A percentile compares a stretch with the other conserved stretches of the same genome.
These are phyloP conservation scores for Beauveria medogensis DNA, from an alignment of 2,329 filamentous ascomycete species.

Conservation along the genomic window DNA sequence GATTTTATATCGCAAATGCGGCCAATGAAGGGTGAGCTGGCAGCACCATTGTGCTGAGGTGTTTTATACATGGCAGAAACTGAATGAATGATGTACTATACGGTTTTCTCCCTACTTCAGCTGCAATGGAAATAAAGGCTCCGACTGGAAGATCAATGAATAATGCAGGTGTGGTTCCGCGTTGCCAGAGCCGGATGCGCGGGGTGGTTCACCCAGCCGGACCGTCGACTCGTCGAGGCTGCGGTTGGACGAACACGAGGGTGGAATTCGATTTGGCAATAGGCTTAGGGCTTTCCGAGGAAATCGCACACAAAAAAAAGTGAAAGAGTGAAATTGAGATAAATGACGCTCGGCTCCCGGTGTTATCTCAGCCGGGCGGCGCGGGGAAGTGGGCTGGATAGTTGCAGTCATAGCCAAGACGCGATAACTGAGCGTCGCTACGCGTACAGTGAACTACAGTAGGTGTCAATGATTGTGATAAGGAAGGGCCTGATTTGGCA, in stretches of 20 bases:
- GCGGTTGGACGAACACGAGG: neutral
- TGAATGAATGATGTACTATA: neutral
- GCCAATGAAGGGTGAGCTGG: neutral
- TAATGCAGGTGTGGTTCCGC: neutral
- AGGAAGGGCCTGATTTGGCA: neutral
- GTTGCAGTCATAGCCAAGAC: neutral
- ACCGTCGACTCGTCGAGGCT: neutral
- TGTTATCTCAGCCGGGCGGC: constrained; percentile 1
- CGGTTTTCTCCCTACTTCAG: neutral
- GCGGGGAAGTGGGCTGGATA: constrained; percentile 8
- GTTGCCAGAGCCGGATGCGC: neutral
- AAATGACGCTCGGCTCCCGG: neutral
- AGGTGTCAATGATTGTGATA: neutral
- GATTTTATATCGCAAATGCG: neutral
- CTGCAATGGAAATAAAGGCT: neutral
- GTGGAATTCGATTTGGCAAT: neutral
- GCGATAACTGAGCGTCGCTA: neutral
- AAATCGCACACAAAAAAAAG: neutral
- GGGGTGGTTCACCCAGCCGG: neutral
- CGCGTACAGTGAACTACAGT: neutral
- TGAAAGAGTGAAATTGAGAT: neutral
- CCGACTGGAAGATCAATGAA: neutral
- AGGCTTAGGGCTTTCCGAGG: constrained; percentile 6
- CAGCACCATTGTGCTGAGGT: neutral
- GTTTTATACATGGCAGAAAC: neutral